phyloP scores from a whole-genome alignment of 495 filamentous ascomycete genomes.

The Hyaloscypha finlandica region DNA sequence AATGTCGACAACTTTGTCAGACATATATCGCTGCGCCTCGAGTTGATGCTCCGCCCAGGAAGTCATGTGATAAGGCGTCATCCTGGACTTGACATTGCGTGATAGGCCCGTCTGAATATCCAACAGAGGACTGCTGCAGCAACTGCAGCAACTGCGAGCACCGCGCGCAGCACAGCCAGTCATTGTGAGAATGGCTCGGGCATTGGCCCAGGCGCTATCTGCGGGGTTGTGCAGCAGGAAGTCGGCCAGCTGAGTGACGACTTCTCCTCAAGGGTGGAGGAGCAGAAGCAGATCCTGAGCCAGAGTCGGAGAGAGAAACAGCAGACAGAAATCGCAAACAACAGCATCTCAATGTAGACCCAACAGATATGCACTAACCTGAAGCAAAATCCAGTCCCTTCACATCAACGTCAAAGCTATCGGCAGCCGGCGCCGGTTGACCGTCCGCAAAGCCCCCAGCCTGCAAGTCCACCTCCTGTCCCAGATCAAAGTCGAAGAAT shows the following conservation, averaged over 20 bases:
- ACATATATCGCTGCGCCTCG: not conserved
- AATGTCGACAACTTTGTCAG: not conserved
- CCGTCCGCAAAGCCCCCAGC: constrained; percentile 27
- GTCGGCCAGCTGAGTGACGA: too few species aligned
- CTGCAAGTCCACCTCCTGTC: constrained; percentile 41
- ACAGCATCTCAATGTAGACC: not conserved
- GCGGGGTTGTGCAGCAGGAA: too few species aligned
- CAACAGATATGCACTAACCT: constrained; percentile 21
- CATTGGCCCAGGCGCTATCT: too few species aligned
- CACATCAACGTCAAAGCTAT: constrained; percentile 37
- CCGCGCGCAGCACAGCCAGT: too few species aligned
- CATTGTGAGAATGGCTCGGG: too few species aligned
- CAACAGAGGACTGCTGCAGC: too few species aligned
- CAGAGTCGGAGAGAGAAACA: not conserved
- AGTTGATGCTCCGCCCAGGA: not conserved
- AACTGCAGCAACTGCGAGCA: too few species aligned
- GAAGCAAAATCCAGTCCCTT: constrained; percentile 31
- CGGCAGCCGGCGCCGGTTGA: not conserved
- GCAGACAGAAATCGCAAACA: not conserved
- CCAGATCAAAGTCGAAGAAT: constrained; percentile 86
- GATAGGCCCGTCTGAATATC: not conserved
- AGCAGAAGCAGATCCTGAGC: not conserved
- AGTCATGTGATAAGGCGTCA: constrained; percentile 28
- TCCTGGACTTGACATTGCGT: not conserved
- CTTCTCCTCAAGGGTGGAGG: not conserved